Evolutionary conservation across 1,139 yeast genomes (phyloP).

Genomic region (Candida smagusa): DNA sequence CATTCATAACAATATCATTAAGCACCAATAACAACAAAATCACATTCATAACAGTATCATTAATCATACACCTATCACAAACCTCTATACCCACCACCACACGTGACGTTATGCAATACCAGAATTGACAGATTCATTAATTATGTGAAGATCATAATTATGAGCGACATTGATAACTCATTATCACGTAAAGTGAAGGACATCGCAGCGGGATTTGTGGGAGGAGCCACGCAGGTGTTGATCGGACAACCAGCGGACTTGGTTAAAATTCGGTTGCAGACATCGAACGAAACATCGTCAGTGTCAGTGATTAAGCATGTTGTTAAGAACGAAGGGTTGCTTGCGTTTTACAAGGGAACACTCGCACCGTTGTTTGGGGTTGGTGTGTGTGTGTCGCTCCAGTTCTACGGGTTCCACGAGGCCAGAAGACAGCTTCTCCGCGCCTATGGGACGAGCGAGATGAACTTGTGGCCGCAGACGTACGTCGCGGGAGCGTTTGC

Average conservation of each 20-base stretch:
- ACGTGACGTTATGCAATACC: conserved; percentile 9
- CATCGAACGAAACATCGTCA: conserved; percentile 38
- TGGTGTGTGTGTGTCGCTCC: conserved; percentile 72
- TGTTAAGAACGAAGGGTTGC: conserved; percentile 54
- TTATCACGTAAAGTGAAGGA: conserved; percentile 58
- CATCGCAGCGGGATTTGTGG: conserved; percentile 49
- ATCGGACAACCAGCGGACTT: conserved; percentile 76
- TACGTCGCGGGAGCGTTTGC: conserved; percentile 75
- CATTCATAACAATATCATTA: too few species aligned
- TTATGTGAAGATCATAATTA: neutral
- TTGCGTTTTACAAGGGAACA: conserved; percentile 56
- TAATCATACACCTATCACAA: too few species aligned
- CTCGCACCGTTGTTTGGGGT: conserved; percentile 52
- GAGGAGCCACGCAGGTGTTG: conserved; percentile 65
- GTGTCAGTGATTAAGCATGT: conserved; percentile 53
- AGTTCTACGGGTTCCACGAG: conserved; percentile 77
- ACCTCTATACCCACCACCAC: too few species aligned
- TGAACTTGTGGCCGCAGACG: conserved; percentile 59
- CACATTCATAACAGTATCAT: too few species aligned
- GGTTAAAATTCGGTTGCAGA: conserved; percentile 64
- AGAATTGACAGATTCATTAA: neutral
- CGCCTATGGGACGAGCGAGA: conserved; percentile 23
- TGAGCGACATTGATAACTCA: conserved; percentile 44
- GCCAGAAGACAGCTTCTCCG: conserved; percentile 58
- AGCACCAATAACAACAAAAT: too few species aligned